These are phyloP conservation scores for Zoysia japonica DNA, from an alignment of 176 grass and related monocot genomes.

Conservation along the genomic window DNA sequence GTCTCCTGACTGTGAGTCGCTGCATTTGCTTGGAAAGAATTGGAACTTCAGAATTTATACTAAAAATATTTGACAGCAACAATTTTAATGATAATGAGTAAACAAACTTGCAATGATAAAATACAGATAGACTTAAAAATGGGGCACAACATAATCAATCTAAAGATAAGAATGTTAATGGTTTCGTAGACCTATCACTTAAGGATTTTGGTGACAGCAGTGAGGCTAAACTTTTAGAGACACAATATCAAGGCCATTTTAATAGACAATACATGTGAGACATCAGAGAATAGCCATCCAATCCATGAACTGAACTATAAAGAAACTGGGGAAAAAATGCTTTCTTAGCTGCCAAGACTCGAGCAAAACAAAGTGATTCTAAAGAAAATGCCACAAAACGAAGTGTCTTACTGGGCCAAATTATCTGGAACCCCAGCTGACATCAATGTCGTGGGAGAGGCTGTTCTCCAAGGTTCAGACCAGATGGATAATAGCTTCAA, in stretches of 20 bases:
- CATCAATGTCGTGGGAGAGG: too few species aligned
- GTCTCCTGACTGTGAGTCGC: constrained; percentile 84
- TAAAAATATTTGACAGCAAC: constrained; percentile 13
- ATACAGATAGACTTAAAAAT: constrained; percentile 4
- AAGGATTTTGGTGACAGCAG: background rate
- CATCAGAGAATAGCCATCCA: background rate
- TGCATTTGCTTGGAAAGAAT: constrained; percentile 65
- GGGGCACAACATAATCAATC: background rate
- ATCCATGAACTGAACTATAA: background rate
- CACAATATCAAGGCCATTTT: background rate
- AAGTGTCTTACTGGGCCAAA: too few species aligned
- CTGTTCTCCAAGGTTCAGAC: too few species aligned
- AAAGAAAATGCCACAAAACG: too few species aligned
- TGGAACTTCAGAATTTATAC: constrained; percentile 1
- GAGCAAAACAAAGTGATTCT: too few species aligned
- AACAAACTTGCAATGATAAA: constrained; percentile 10
- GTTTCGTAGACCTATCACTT: background rate
- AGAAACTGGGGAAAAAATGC: too few species aligned
- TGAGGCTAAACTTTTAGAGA: background rate
- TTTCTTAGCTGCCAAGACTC: too few species aligned
- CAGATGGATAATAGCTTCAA: too few species aligned
- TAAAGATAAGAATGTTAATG: constrained; percentile 8
- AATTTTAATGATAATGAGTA: background rate
- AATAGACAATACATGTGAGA: background rate
- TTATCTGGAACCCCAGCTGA: too few species aligned